Base-by-base conservation (phyloP, 2,329 filamentous ascomycete genomes). In the Microsporum canis region DNA sequence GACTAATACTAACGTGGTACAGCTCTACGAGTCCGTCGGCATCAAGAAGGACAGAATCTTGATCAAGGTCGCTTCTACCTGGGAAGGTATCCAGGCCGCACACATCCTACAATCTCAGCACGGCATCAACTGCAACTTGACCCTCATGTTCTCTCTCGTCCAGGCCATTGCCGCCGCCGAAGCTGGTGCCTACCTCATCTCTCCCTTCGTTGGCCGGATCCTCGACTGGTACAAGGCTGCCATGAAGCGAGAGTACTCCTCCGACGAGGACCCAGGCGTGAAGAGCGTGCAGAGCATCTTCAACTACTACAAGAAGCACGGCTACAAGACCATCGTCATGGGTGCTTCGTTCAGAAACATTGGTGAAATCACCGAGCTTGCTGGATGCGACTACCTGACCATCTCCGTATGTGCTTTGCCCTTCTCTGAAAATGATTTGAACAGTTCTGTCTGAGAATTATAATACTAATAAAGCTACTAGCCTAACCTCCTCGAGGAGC, bases 261-360 rank as follows among this genome's bases (percentile, higher is more conserved):
- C 90, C 76, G 80, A 88, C 78, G 89, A 95, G 77, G 94, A 99
- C 82, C 94, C 94, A 62, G 94, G 94, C 82, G 94, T 99, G 78
- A 84, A 89, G 81, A 92, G 88, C 68, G 94, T 99, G 73, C 84
- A 92, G 83, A 75, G 72, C 77, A 99, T 99, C 82, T 99, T 88
- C 86, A 94, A 99, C 85, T 99, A 99, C 89, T 99, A 99, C 88
- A 99, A 99, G 89, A 97, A 97, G 84, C 89, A 81, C 77, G 90
- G 88, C 77, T 96, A 99, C 87, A 96, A 95, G 72, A 99, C 94
- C 77, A 96, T 97, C 71, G 94, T 99, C 79, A 99, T 99, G 94
- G 94, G 94, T 73, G 94, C 94, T 69, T 96, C 91, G 45, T 99
- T 99, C 90, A 87, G 94, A 76, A 97, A 88, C 82, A 81, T 81